Evolutionary conservation across 2,329 filamentous ascomycete species (phyloP), one percentile per base, ranked within the genome.

Genomic region (Neofusicoccum parvum): DNA sequence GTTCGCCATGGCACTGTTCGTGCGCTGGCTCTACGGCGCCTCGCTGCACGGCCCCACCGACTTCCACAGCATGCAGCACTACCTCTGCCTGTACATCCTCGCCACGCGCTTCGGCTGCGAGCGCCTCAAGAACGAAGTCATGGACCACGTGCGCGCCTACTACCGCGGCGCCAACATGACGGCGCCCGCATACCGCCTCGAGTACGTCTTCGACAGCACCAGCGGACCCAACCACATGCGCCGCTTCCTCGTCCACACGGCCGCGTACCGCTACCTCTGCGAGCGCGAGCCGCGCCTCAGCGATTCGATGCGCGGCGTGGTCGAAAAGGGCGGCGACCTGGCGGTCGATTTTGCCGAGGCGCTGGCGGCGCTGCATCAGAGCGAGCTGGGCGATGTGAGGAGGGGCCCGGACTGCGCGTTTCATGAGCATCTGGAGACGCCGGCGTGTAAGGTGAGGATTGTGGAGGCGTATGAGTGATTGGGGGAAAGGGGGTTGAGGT

Each of bases 41-140:
- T 62, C 68, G 34, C 69, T 77, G 12, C 54, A 67, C 11, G 75
- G 75, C 7, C 75, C 75, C 1, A 65, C 66, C n/a, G 74, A 77
- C 69, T 77, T 74, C 66, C 74, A 76, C 66, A 70, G 69, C 32
- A 65, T 73, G 56, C 71, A 72, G 39, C 75, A 77, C 67, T 76
- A 76, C 66, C 68, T 77, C 49, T 68, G 71, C 36, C 68, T 77
- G 32, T 78, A 77, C 65, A 69, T 74, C 14, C 65, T 77, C 41
- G 74, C 69, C 5, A 53, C 65, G 48, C 69, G 69, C 54, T 75
- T 72, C 62, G 65, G 69, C 48, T 67, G 70, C 53, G 74, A 76
- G 65, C 63, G 49, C 11, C 69, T 77, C 37, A 64, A 72, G 68
- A 77, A 78, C 62, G 62, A 72, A 36, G 73, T 73, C 37, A 73